phyloP scores from a whole-genome alignment of 2,329 filamentous ascomycete species.

The Podosphaera xanthii region DNA sequence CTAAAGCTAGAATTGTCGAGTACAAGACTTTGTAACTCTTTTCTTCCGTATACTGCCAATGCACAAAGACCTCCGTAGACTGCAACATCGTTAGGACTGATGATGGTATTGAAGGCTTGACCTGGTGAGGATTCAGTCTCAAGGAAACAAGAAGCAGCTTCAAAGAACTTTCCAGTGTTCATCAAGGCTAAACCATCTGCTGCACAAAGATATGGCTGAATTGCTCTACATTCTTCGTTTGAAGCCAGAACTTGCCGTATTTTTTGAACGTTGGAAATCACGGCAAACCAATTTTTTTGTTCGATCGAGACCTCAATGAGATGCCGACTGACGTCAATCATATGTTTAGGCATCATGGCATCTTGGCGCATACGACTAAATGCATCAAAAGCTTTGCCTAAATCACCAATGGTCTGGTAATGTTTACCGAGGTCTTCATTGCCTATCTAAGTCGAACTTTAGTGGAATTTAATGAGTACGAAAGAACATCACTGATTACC shows the following conservation, averaged over 20 bases:
- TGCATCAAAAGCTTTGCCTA: conserved; percentile 48
- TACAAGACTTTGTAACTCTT: conserved; percentile 49
- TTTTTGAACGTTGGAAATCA: conserved; percentile 43
- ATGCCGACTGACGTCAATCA: conserved; percentile 61
- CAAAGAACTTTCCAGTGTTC: conserved; percentile 29
- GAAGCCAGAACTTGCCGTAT: conserved; percentile 26
- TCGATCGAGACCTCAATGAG: conserved; percentile 56
- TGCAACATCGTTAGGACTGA: conserved; percentile 71
- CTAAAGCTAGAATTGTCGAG: conserved; percentile 67
- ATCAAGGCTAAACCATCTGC: conserved; percentile 39
- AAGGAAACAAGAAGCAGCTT: conserved; percentile 49
- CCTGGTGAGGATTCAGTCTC: conserved; percentile 20
- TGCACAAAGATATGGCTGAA: conserved; percentile 29
- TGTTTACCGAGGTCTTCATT: conserved; percentile 80
- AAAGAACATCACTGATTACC: conserved; percentile 24
- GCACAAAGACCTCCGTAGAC: conserved; percentile 80
- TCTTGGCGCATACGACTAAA: conserved; percentile 79
- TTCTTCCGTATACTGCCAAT: conserved; percentile 68
- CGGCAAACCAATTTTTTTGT: conserved; percentile 52
- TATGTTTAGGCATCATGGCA: conserved; percentile 61
- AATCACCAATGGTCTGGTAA: conserved; percentile 55
- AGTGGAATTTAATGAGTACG: not conserved
- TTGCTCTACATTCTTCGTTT: conserved; percentile 22
- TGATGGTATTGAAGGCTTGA: conserved; percentile 42
- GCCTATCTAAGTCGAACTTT: conserved; percentile 44